Conservation (phyloP, 1,284 basidiomycete genomes). For the Clitocybe nebularis region DNA sequence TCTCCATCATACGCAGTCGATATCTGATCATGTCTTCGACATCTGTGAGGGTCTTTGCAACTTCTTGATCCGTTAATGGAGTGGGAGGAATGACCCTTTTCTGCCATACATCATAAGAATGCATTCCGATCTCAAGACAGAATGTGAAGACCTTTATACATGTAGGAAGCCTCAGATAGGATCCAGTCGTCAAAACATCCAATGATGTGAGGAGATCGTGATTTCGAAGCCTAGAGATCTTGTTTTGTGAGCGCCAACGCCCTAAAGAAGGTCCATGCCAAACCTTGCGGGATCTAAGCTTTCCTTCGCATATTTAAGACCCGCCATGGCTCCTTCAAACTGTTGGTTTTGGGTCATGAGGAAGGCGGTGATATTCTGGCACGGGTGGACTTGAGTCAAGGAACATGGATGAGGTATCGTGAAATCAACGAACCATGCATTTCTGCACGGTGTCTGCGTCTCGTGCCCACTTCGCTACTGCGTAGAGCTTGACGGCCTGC, state of each 20-base stretch:
- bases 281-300: slow-evolving; percentile 67
- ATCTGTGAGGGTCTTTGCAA: slow-evolving; percentile 60
- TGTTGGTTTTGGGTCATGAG: slow-evolving; percentile 81
- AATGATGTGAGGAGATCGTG: slow-evolving; percentile 88
- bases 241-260: slow-evolving; percentile 1
- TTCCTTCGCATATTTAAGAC: slow-evolving; percentile 63
- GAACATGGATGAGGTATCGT: background rate
- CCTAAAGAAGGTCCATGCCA: slow-evolving; percentile 8
- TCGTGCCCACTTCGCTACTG: slow-evolving; percentile 78
- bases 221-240: slow-evolving; percentile 64
- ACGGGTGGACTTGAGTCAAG: slow-evolving; percentile 2
- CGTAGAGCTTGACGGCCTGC: slow-evolving; percentile 87
- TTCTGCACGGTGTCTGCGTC: slow-evolving; percentile 79
- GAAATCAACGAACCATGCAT: slow-evolving; percentile 59
- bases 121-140: slow-evolving; percentile 4
- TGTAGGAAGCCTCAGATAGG: slow-evolving; percentile 75
- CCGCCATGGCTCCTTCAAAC: slow-evolving; percentile 68
- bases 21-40: slow-evolving; percentile 77
- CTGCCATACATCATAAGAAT: slow-evolving; percentile 32
- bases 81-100: slow-evolving; percentile 64
- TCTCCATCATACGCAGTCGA: slow-evolving; percentile 70
- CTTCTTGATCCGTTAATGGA: slow-evolving; percentile 65
- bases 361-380: slow-evolving; percentile 79
- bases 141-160: slow-evolving; percentile 61
- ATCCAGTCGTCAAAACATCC: slow-evolving; percentile 80